Evolutionary conservation across 2,329 filamentous ascomycete species (phyloP), one percentile per base, ranked within the genome.

Genomic region (Berkeleyomyces rouxiae): DNA sequence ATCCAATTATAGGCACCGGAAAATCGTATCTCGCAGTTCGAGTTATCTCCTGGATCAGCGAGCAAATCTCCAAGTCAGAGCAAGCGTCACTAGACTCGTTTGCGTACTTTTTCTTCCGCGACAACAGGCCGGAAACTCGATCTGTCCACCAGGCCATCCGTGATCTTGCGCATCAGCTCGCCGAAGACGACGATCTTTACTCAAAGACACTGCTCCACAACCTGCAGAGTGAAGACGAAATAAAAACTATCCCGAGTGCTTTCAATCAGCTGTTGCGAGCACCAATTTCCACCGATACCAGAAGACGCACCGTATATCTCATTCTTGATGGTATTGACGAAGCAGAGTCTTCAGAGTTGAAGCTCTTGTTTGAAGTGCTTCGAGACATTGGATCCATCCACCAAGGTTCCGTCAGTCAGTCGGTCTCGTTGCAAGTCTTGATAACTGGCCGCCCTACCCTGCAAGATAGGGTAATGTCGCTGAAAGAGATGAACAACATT

Each of bases 31-130:
- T 79, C 1, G 72, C 75, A 2, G 72, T 76, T 0, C 72, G 71
- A n/a, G 69, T 78, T 5, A 73, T 79, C n/a, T 66, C 71, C 1
- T 78, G 69, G 72, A 69, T 67, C n/a, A 68, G 66, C 3, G 70
- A 71, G n/a, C 70, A 71, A 36, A 68, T 70, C n/a, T 69, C 69
- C 0, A 73, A 71, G 7, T 51, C 70, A 1, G 64, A 64, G 16
- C 61, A 67, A 11, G 49, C 66, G 1, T 65, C 63, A 9, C 58
- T 40, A 11, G 59, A 67, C 49, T 68, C 71, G 9, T 67, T 74
- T n/a, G 77, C 70, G 0, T 79, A 77, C 67, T 78, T 78, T 62
- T 79, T 77, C 68, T 78, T 78, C 67, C 73, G 76, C 36, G 74
- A 77, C 60, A 76, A 76, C 64, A 75, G 76, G 61, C 75, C 76